Conservation (phyloP, 2,329 filamentous ascomycete species). For the Arthrobotrys conoides region DNA sequence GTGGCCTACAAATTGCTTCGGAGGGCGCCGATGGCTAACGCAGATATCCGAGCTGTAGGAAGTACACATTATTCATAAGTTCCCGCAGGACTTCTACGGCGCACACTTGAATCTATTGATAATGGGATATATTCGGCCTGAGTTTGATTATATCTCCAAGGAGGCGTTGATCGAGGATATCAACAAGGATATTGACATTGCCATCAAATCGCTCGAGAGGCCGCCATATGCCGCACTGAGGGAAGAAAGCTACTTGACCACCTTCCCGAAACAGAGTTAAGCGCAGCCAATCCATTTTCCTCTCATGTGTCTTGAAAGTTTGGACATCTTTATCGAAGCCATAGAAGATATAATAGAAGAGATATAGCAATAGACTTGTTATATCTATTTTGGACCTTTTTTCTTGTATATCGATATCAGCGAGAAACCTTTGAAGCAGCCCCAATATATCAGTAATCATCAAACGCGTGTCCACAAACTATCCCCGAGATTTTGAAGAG, state of each 20-base stretch:
- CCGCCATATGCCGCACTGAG: slow-evolving; percentile 69
- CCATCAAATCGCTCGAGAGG: slow-evolving; percentile 79
- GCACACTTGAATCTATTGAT: slow-evolving; percentile 83
- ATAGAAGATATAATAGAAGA: slow-evolving; percentile 21
- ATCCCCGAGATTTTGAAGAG: neutral
- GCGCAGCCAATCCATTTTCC: neutral
- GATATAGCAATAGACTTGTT: neutral
- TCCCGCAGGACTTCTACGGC: slow-evolving; percentile 86
- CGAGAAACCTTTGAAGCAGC: neutral
- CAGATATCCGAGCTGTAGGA: slow-evolving; percentile 68
- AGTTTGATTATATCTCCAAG: slow-evolving; percentile 86
- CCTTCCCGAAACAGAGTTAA: slow-evolving; percentile 27
- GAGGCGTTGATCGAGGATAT: slow-evolving; percentile 92
- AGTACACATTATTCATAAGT: slow-evolving; percentile 87
- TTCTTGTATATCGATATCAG: neutral
- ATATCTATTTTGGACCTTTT: neutral
- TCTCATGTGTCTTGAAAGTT: neutral
- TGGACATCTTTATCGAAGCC: neutral
- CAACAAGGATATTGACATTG: slow-evolving; percentile 86
- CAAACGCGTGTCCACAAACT: neutral
- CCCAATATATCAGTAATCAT: neutral
- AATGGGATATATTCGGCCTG: slow-evolving; percentile 87
- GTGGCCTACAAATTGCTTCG: slow-evolving; percentile 17
- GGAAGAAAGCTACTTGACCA: slow-evolving; percentile 60
- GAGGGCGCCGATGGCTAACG: slow-evolving; percentile 32